These are phyloP conservation scores for Exophiala viscosa DNA, from an alignment of 2,329 filamentous ascomycete genomes.

Conservation along the genomic window DNA sequence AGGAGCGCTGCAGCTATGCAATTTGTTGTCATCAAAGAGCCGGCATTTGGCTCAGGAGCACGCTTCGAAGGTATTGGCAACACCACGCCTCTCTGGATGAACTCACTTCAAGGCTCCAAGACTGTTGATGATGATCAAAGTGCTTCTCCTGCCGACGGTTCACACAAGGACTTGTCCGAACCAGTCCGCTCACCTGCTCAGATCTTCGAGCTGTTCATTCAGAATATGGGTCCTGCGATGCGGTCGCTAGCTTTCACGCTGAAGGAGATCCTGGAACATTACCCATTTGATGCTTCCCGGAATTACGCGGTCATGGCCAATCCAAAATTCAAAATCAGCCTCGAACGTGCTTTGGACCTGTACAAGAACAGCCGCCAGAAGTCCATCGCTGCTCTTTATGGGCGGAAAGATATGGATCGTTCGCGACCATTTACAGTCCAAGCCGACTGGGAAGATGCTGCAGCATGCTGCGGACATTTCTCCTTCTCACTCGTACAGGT, in stretches of 20 bases:
- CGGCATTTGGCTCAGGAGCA: slow-evolving; percentile 26
- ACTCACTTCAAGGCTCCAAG: slow-evolving; percentile 9
- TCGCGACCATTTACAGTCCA: slow-evolving; percentile 69
- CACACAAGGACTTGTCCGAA: slow-evolving; percentile 10
- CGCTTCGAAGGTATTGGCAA: slow-evolving; percentile 18
- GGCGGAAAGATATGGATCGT: slow-evolving; percentile 68
- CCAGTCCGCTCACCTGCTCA: slow-evolving; percentile 64
- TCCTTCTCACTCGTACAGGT: slow-evolving; percentile 88
- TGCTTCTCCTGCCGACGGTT: neutral
- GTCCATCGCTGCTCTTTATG: slow-evolving; percentile 76
- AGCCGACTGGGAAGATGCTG: slow-evolving; percentile 94
- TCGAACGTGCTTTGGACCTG: slow-evolving; percentile 73
- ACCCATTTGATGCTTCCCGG: slow-evolving; percentile 71
- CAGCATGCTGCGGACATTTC: slow-evolving; percentile 96
- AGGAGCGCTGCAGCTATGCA: slow-evolving; percentile 86
- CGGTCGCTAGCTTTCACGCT: slow-evolving; percentile 92
- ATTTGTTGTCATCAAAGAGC: slow-evolving; percentile 74
- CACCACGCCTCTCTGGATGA: slow-evolving; percentile 19
- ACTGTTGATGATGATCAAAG: slow-evolving; percentile 1
- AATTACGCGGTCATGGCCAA: slow-evolving; percentile 70
- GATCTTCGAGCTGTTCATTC: slow-evolving; percentile 89
- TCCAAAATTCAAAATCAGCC: slow-evolving; percentile 72
- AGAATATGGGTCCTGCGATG: slow-evolving; percentile 85
- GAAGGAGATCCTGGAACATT: slow-evolving; percentile 79
- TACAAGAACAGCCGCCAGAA: slow-evolving; percentile 73